phyloP scores from a whole-genome alignment of 169 alveolate genomes.

The Besnoitia besnoiti region DNA sequence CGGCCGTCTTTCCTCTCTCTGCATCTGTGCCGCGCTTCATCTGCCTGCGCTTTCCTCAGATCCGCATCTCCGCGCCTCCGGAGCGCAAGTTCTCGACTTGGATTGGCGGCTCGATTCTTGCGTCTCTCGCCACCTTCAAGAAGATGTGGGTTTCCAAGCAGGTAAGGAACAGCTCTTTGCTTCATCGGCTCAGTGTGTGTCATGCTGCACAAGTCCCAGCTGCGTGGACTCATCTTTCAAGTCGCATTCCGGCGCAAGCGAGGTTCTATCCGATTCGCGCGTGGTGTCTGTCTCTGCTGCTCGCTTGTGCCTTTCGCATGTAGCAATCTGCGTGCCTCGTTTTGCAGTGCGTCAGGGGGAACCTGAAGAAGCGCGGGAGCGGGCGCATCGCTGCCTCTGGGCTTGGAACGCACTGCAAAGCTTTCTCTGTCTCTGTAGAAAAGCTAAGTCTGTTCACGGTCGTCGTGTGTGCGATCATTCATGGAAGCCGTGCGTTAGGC shows the following conservation, averaged over 20 bases:
- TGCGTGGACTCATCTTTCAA: neutral
- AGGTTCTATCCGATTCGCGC: neutral
- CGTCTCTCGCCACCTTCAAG: constrained; percentile 93
- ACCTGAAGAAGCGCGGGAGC: no score
- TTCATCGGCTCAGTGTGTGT: neutral
- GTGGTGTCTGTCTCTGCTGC: neutral
- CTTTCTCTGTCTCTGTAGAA: no score
- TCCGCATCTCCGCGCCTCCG: constrained; percentile 90
- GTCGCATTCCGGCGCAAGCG: neutral
- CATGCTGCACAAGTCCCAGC: neutral
- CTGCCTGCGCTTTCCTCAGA: neutral
- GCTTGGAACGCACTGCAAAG: no score
- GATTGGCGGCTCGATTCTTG: constrained; percentile 96
- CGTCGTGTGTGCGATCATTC: no score
- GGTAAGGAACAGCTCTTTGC: constrained; percentile 53
- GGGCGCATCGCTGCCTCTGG: no score
- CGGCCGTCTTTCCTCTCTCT: no score
- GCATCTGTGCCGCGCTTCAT: no score
- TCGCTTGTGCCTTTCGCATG: no score
- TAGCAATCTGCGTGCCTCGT: no score
- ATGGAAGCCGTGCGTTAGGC: no score
- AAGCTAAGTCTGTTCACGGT: no score
- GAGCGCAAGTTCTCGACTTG: constrained; percentile 96
- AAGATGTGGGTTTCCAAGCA: constrained; percentile 96
- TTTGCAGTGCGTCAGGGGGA: no score